Percentiles rank a stretch among this genome's conserved stretches.
These are phyloP conservation scores for Westerdykella ornata DNA, from an alignment of 2,329 filamentous ascomycete genomes.

Conservation along the genomic window DNA sequence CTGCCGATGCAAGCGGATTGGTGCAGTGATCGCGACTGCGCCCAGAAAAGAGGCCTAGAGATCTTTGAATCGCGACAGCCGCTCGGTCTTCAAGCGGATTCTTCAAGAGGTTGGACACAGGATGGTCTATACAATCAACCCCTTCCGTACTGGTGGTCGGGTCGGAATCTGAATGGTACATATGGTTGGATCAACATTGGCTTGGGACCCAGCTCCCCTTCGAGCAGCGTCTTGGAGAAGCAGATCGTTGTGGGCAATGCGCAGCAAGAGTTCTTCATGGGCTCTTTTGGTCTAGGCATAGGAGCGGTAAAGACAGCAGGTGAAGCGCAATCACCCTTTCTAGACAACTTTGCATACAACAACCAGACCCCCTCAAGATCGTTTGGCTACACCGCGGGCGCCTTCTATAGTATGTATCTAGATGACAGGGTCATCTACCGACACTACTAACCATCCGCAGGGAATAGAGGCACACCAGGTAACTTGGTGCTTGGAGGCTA, in stretches of 20 bases:
- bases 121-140: constrained; percentile 14
- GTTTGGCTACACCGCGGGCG: constrained; percentile 34
- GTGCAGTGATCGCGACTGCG: constrained; percentile 23
- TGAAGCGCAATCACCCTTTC: constrained; percentile 14
- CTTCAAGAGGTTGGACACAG: constrained; percentile 14
- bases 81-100: constrained; percentile 12
- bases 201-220: constrained; percentile 17
- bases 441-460: constrained; percentile 14
- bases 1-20: constrained; percentile 23
- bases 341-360: constrained; percentile 13
- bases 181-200: constrained; percentile 22
- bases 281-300: constrained; percentile 23
- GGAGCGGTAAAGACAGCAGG: constrained; percentile 7
- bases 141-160: constrained; percentile 15
- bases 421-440: not conserved
- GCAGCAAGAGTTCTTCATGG: constrained; percentile 24
- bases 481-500: constrained; percentile 40
- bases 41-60: constrained; percentile 24
- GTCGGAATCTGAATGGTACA: constrained; percentile 6
- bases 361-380: constrained; percentile 20
- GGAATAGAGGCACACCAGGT: constrained; percentile 24
- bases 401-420: constrained; percentile 21
- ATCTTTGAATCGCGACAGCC: constrained; percentile 12
- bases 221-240: constrained; percentile 8
- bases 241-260: constrained; percentile 17